Conservation (phyloP, 2,329 filamentous ascomycete species). For the Cyphellophora attinorum region DNA sequence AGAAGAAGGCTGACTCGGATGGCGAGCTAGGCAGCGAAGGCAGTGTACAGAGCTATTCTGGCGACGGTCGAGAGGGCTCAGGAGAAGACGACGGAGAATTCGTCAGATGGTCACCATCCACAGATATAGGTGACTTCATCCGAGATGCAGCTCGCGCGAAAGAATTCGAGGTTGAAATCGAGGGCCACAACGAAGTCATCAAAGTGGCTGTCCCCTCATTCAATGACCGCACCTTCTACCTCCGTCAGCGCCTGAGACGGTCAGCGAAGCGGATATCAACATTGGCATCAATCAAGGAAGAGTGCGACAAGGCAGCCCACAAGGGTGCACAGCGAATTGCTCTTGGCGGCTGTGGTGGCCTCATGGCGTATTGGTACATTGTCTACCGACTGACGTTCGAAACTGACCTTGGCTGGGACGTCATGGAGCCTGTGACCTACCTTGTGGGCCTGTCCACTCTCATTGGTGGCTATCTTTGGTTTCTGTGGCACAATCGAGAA, state of each 20-base stretch:
- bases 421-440: conserved; percentile 86
- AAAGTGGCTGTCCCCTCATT: conserved; percentile 77
- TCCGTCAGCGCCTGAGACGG: conserved; percentile 66
- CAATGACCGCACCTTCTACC: conserved; percentile 80
- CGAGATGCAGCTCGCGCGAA: conserved; percentile 75
- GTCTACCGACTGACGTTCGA: conserved; percentile 62
- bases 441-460: conserved; percentile 76
- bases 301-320: conserved; percentile 72
- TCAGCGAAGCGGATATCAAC: conserved; percentile 58
- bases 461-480: conserved; percentile 88
- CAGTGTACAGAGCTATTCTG: conserved; percentile 61
- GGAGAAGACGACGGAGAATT: conserved; percentile 46
- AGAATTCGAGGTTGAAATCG: conserved; percentile 76
- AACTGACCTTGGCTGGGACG: conserved; percentile 78
- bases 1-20: conserved; percentile 20
- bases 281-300: conserved; percentile 65
- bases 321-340: conserved; percentile 69
- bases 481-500: conserved; percentile 84
- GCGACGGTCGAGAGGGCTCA: conserved; percentile 53
- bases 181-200: conserved; percentile 59
- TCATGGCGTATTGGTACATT: conserved; percentile 58
- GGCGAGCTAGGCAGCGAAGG: conserved; percentile 42
- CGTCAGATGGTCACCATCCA: conserved; percentile 79
- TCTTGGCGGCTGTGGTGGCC: conserved; percentile 63
- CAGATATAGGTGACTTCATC: conserved; percentile 90